These are phyloP conservation scores for Pichia deserticola DNA, from an alignment of 805 yeast species.

Conservation along the genomic window DNA sequence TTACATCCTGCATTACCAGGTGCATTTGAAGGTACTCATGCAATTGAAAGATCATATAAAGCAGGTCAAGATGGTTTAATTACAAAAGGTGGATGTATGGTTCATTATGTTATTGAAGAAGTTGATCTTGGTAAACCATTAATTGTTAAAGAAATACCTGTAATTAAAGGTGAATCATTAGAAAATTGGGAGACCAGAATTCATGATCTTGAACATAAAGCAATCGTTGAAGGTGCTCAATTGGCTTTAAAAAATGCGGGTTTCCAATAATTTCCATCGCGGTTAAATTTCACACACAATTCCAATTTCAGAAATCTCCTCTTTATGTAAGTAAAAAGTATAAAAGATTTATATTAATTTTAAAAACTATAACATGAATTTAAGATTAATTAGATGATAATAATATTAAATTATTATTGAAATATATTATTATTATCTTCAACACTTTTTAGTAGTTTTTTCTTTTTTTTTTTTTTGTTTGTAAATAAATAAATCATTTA, in stretches of 20 bases:
- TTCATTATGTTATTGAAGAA: constrained; percentile 91
- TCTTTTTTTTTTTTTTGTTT: too few relatives aligned
- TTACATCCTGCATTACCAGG: constrained; percentile 97
- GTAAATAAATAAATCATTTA: too few relatives aligned
- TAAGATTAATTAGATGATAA: too few relatives aligned
- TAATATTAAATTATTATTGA: too few relatives aligned
- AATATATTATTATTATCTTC: too few relatives aligned
- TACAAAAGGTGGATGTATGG: constrained; percentile 85
- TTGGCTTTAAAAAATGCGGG: constrained; percentile 27
- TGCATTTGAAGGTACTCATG: constrained; percentile 94
- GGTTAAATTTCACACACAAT: too few relatives aligned
- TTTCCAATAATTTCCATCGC: neutral
- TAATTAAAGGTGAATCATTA: constrained; percentile 63
- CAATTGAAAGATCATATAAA: constrained; percentile 93
- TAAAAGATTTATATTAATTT: too few relatives aligned
- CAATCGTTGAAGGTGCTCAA: constrained; percentile 87
- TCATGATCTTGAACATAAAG: constrained; percentile 77
- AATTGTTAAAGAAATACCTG: constrained; percentile 68
- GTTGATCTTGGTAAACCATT: constrained; percentile 93
- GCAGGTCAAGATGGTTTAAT: constrained; percentile 84
- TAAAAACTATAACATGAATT: too few relatives aligned
- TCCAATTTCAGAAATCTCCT: too few relatives aligned
- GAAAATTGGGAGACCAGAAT: constrained; percentile 79
- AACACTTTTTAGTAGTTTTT: too few relatives aligned
- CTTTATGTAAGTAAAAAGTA: too few relatives aligned